A percentile compares a stretch with the other conserved stretches of the same genome.
These are phyloP conservation scores for Salix purpurea DNA, from an alignment of 345 rosid species.

Conservation along the genomic window DNA sequence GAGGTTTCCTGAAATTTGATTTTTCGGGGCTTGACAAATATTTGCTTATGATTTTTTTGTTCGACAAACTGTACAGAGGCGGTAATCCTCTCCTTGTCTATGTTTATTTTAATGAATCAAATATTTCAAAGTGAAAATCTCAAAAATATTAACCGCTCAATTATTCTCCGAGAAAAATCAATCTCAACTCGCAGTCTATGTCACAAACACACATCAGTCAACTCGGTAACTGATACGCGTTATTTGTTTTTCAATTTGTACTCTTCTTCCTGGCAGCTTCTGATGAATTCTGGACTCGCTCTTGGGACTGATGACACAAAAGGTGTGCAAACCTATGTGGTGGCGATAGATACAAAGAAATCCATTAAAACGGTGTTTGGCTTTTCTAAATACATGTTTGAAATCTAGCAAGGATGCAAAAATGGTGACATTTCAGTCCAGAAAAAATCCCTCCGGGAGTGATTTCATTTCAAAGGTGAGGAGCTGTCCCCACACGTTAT, in stretches of 20 bases:
- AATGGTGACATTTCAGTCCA: neutral
- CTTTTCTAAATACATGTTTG: neutral
- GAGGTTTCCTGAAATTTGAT: too few species aligned
- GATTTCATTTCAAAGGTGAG: neutral
- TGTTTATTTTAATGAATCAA: too few species aligned
- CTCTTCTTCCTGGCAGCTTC: neutral
- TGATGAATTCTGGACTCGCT: slow-evolving; percentile 1
- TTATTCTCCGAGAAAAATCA: too few species aligned
- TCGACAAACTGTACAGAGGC: too few species aligned
- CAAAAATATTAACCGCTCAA: too few species aligned
- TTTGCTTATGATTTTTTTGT: too few species aligned
- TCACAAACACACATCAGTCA: neutral
- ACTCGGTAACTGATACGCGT: neutral
- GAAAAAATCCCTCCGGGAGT: neutral
- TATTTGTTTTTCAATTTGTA: neutral
- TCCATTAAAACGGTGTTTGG: neutral
- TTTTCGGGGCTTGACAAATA: too few species aligned
- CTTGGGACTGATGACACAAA: neutral
- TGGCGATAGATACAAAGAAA: slow-evolving; percentile 8
- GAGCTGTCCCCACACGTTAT: neutral
- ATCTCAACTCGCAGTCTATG: neutral
- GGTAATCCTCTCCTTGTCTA: too few species aligned
- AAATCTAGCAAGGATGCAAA: neutral
- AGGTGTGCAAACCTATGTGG: neutral
- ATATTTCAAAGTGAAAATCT: too few species aligned